Evolutionary conservation across 495 filamentous ascomycete species (phyloP).

Genomic region (Lophiostoma macrostomum): DNA sequence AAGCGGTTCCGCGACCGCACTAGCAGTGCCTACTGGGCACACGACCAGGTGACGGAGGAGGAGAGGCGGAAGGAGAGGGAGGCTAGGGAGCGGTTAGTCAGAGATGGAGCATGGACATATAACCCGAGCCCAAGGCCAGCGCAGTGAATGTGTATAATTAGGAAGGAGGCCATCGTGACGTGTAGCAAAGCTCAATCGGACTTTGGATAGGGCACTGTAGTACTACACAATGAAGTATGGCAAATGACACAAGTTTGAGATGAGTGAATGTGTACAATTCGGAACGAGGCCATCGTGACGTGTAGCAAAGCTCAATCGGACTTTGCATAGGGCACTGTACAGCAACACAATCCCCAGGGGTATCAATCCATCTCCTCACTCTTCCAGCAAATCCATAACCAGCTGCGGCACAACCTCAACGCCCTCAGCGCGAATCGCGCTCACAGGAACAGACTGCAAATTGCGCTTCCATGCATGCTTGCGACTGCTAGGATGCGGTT

Average conservation of each 20-base stretch:
- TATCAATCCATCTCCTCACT: no score
- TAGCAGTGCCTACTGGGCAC: slow-evolving; percentile 88
- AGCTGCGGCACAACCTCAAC: slow-evolving; percentile 73
- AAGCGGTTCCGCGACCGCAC: slow-evolving; percentile 84
- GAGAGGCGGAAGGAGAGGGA: slow-evolving; percentile 77
- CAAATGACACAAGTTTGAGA: no score
- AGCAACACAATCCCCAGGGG: no score
- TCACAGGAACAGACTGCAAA: slow-evolving; percentile 73
- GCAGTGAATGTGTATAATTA: not conserved
- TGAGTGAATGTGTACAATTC: not conserved
- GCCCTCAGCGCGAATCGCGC: slow-evolving; percentile 81
- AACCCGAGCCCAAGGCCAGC: slow-evolving; percentile 51
- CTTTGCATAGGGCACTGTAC: no score
- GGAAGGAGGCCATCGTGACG: not conserved
- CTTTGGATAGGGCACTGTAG: no score
- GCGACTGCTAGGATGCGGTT: slow-evolving; percentile 68
- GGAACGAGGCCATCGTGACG: no score
- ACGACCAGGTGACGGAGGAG: slow-evolving; percentile 87
- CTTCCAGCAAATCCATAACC: slow-evolving; percentile 69
- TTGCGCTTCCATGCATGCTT: slow-evolving; percentile 63
- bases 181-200: not conserved
- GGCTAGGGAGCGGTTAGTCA: slow-evolving; percentile 72
- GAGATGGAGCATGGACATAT: slow-evolving; percentile 85
- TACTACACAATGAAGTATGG: no score
- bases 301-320: no score